Evolutionary conservation across 805 yeast genomes (phyloP).

Genomic region (Debaryomyces maramus): DNA sequence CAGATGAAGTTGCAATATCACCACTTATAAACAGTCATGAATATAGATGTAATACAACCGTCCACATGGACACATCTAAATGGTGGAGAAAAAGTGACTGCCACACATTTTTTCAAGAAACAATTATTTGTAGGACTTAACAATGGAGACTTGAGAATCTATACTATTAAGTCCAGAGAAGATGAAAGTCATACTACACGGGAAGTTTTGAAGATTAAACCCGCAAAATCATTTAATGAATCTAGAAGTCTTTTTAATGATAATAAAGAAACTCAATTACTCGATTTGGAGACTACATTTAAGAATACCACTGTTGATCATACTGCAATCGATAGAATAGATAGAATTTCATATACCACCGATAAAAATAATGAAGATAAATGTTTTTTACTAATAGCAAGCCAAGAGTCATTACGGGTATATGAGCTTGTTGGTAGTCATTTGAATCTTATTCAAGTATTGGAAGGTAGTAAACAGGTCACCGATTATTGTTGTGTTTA

Average conservation of each 20-base stretch:
- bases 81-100: conserved; percentile 19
- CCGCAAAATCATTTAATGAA: conserved; percentile 26
- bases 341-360: conserved; percentile 9
- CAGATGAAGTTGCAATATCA: too few relatives aligned
- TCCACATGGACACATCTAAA: conserved; percentile 33
- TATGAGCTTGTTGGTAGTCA: conserved; percentile 34
- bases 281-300: conserved; percentile 22
- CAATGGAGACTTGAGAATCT: conserved; percentile 36
- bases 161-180: conserved; percentile 15
- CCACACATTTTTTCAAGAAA: conserved; percentile 19
- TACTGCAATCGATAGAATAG: conserved; percentile 19
- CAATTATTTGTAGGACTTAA: conserved; percentile 31
- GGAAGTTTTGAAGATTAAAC: too few relatives aligned
- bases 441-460: conserved; percentile 29
- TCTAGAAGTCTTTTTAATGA: conserved; percentile 20
- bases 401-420: conserved; percentile 23
- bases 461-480: conserved; percentile 25
- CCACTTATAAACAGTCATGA: conserved; percentile 33
- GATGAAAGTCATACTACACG: conserved; percentile 12
- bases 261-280: conserved; percentile 16
- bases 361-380: conserved; percentile 19
- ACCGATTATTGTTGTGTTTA: conserved; percentile 18
- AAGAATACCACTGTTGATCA: conserved; percentile 16
- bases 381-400: conserved; percentile 26
- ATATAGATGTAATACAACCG: conserved; percentile 40